Conservation (phyloP, 441 rosid species). For the Theobroma grandiflorum region DNA sequence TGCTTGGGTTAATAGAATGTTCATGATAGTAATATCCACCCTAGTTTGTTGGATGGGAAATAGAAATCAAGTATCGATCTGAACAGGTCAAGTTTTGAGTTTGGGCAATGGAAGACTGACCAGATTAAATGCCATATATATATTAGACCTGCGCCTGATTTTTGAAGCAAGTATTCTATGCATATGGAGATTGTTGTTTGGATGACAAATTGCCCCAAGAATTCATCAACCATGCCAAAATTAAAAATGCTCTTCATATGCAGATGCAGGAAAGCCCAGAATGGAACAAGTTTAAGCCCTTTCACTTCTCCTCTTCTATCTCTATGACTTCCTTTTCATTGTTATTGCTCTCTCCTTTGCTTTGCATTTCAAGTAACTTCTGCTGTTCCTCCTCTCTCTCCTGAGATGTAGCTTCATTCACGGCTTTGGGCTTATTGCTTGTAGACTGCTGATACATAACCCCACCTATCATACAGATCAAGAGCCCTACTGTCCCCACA, state of each 20-base stretch:
- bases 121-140: not conserved
- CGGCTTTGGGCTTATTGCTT: conserved; percentile 65
- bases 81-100: not conserved
- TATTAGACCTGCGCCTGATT: conserved; percentile 3
- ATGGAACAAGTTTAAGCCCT: not conserved
- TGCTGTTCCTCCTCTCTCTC: conserved; percentile 70
- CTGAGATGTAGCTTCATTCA: conserved; percentile 42
- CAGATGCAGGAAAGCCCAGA: not conserved
- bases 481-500: conserved; percentile 82
- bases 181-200: not conserved
- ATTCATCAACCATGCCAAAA: conserved; percentile 9
- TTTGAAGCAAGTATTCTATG: not conserved
- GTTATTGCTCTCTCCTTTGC: conserved; percentile 38
- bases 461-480: conserved; percentile 95
- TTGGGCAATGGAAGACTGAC: not conserved
- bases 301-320: conserved; percentile 40
- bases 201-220: conserved; percentile 5
- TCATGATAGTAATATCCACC: not conserved
- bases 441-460: conserved; percentile 91
- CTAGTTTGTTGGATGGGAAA: conserved; percentile 14
- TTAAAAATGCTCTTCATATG: not conserved
- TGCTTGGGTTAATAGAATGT: conserved; percentile 4
- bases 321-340: conserved; percentile 38
- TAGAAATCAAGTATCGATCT: conserved; percentile 6
- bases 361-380: conserved; percentile 79